Evolutionary conservation across 2,329 filamentous ascomycete genomes (phyloP).

Genomic region (Aureobasidium sp.): DNA sequence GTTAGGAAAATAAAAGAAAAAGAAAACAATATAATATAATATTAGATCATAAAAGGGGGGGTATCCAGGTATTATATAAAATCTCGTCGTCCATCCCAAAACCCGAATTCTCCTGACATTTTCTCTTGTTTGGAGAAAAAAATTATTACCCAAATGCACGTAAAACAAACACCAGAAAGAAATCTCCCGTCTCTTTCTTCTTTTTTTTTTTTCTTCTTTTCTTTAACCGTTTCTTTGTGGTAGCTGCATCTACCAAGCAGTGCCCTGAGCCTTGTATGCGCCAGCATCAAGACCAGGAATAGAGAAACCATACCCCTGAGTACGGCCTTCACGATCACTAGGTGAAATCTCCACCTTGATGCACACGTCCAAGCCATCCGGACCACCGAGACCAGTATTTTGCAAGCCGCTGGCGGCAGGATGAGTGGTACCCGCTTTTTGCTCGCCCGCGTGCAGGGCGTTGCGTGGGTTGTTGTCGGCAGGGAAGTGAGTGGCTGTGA

Average conservation of each 20-base stretch:
- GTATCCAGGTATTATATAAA: slow-evolving; percentile 12
- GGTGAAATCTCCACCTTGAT: slow-evolving; percentile 44
- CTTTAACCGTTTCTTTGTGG: too few species aligned
- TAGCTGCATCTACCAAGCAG: slow-evolving; percentile 16
- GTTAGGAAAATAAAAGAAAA: too few species aligned
- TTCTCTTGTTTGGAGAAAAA: neutral
- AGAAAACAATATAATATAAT: neutral
- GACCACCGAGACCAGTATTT: slow-evolving; percentile 38
- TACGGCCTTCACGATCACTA: slow-evolving; percentile 37
- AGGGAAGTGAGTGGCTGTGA: slow-evolving; percentile 4
- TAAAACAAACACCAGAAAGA: neutral
- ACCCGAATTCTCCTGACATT: neutral
- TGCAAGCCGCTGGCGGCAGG: slow-evolving; percentile 53
- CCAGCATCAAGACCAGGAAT: slow-evolving; percentile 38
- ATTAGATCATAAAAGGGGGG: slow-evolving; percentile 11
- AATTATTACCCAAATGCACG: neutral
- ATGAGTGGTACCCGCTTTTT: slow-evolving; percentile 70
- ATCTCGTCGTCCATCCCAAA: neutral
- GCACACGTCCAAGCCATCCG: slow-evolving; percentile 40
- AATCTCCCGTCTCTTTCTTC: neutral
- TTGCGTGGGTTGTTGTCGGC: slow-evolving; percentile 51
- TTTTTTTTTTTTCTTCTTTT: neutral
- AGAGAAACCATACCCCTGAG: slow-evolving; percentile 45
- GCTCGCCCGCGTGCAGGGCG: slow-evolving; percentile 68
- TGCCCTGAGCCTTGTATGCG: slow-evolving; percentile 18